These are phyloP conservation scores for Naganishia sp. DNA, from an alignment of 1,284 basidiomycete species.

Conservation along the genomic window DNA sequence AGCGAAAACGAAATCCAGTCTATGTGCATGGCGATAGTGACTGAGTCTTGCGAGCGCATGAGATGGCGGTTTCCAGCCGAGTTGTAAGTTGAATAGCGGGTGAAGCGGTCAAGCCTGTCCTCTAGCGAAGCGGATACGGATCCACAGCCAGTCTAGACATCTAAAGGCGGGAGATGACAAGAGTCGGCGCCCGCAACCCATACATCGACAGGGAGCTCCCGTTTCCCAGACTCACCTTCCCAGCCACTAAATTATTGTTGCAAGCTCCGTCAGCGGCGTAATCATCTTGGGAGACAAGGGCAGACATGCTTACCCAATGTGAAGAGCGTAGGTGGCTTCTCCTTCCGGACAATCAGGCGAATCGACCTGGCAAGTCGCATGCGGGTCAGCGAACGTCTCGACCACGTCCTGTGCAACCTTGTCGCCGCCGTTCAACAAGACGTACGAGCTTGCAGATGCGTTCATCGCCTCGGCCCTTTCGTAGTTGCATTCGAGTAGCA, in stretches of 20 bases:
- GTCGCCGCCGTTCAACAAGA: background rate
- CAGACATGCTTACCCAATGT: slow-evolving; percentile 44
- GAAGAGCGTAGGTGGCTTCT: slow-evolving; percentile 83
- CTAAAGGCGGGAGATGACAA: background rate
- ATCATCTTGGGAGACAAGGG: too few relatives aligned
- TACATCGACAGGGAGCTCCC: too few relatives aligned
- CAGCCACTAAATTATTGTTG: slow-evolving; percentile 1
- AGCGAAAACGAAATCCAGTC: slow-evolving; percentile 8
- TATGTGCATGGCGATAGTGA: too few relatives aligned
- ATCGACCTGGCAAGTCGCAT: slow-evolving; percentile 61
- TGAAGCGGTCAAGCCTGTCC: too few relatives aligned
- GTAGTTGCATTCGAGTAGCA: slow-evolving; percentile 49
- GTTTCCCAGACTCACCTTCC: slow-evolving; percentile 5
- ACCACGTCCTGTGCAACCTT: too few relatives aligned
- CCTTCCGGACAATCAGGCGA: slow-evolving; percentile 89
- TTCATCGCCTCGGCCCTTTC: slow-evolving; percentile 83
- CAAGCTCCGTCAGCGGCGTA: too few relatives aligned
- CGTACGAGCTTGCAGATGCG: slow-evolving; percentile 78
- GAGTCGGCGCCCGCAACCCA: background rate
- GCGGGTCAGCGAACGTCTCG: background rate
- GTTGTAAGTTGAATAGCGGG: too few relatives aligned
- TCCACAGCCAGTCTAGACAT: background rate
- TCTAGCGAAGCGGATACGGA: too few relatives aligned
- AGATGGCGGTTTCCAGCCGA: too few relatives aligned
- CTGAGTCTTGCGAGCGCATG: too few relatives aligned